phyloP scores from a whole-genome alignment of 306 rosid genomes.

The Herpetospermum pedunculosum region DNA sequence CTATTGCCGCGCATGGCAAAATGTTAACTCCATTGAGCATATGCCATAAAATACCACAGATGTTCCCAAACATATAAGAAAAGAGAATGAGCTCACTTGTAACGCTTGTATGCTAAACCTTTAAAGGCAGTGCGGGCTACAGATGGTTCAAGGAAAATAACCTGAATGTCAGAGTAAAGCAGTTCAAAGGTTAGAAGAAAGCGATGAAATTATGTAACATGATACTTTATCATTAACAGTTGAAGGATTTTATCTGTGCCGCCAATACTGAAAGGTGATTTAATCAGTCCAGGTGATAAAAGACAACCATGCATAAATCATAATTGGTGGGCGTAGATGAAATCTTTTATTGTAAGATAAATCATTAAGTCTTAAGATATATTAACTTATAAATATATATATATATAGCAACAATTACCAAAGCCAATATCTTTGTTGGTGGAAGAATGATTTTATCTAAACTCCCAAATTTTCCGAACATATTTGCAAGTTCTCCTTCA shows the following conservation, averaged over 20 bases:
- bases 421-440: constrained; percentile 71
- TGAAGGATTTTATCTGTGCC: not conserved
- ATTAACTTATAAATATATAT: not conserved
- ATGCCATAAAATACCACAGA: not conserved
- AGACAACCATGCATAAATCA: not conserved
- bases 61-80: not conserved
- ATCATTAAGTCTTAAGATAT: not conserved
- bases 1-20: not conserved
- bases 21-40: not conserved
- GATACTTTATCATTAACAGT: not conserved
- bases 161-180: constrained; percentile 38
- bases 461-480: constrained; percentile 81
- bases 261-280: not conserved
- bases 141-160: constrained; percentile 73
- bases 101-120: constrained; percentile 82
- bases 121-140: constrained; percentile 75
- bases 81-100: constrained; percentile 43
- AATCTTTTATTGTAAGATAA: not conserved
- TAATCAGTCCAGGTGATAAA: not conserved
- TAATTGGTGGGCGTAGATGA: not conserved
- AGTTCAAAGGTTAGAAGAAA: constrained; percentile 9
- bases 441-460: constrained; percentile 84
- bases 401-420: constrained; percentile 38
- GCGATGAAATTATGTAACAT: not conserved
- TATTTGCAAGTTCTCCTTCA: constrained; percentile 59